These are phyloP conservation scores for Hapsidospora chrysogenum DNA, from an alignment of 495 filamentous ascomycete genomes.

Conservation along the genomic window DNA sequence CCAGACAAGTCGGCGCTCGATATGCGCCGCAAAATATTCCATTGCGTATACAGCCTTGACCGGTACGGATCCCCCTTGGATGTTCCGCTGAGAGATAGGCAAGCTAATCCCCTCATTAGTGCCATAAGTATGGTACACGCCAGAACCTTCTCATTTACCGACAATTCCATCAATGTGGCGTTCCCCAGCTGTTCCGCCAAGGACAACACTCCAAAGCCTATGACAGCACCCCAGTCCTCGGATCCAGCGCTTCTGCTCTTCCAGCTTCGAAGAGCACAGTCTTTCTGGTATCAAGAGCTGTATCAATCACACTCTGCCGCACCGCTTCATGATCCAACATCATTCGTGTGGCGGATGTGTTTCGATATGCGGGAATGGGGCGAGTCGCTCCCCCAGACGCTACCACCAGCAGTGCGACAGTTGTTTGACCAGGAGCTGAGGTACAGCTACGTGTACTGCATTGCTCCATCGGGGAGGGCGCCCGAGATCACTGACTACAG, in stretches of 20 bases:
- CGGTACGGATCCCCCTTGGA: constrained; percentile 34
- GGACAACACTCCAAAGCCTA: constrained; percentile 18
- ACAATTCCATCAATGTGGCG: constrained; percentile 63
- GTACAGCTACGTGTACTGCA: constrained; percentile 70
- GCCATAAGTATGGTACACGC: constrained; percentile 66
- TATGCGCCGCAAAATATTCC: constrained; percentile 61
- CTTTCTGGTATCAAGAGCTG: constrained; percentile 65
- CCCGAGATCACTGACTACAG: constrained; percentile 48
- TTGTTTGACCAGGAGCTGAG: constrained; percentile 67
- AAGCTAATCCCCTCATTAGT: constrained; percentile 28
- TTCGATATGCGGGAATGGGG: constrained; percentile 50
- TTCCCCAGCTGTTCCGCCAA: constrained; percentile 25
- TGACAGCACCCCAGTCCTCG: constrained; percentile 28
- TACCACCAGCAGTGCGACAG: constrained; percentile 40
- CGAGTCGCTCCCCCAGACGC: constrained; percentile 38
- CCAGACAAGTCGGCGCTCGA: constrained; percentile 49
- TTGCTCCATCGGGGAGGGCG: constrained; percentile 56
- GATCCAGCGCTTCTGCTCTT: constrained; percentile 47
- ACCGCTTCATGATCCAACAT: constrained; percentile 39
- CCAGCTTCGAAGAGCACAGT: constrained; percentile 60
- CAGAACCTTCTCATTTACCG: constrained; percentile 77
- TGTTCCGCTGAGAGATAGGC: background rate
- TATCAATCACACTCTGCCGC: constrained; percentile 49
- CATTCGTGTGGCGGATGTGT: constrained; percentile 46
- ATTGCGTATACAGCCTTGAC: constrained; percentile 75